phyloP scores from a whole-genome alignment of 78 protist species.

The Chrysochromulina tobinii region DNA sequence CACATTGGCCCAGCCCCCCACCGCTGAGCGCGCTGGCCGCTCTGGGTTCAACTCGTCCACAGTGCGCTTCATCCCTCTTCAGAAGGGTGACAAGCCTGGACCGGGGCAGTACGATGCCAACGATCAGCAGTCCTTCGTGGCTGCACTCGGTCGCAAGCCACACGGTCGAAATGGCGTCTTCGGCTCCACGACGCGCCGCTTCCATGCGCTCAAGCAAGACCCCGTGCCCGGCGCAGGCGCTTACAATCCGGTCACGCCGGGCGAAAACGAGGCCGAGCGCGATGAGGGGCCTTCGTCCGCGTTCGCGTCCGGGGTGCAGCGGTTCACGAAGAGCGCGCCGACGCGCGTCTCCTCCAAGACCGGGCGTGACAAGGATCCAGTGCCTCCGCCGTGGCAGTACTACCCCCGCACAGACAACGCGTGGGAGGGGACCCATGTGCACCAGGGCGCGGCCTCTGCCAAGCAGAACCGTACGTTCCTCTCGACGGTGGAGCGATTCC shows the following conservation, averaged over 20 bases:
- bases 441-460: too few species aligned
- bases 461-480: too few species aligned
- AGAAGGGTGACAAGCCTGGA: not conserved
- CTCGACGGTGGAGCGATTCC: not conserved
- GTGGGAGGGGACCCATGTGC: not conserved
- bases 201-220: not conserved
- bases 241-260: not conserved
- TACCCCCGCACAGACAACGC: not conserved
- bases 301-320: not conserved
- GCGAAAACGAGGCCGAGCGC: not conserved
- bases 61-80: not conserved
- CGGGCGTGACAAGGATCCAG: not conserved
- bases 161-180: constrained; percentile 18
- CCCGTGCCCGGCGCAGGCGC: not conserved
- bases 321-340: not conserved
- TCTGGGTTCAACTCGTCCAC: not conserved
- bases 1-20: too few species aligned
- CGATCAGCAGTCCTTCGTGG: not conserved
- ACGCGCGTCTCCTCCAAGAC: not conserved
- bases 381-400: not conserved
- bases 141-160: not conserved
- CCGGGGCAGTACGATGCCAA: not conserved
- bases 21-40: too few species aligned
- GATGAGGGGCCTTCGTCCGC: not conserved
- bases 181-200: constrained; percentile 10